A percentile compares a stretch with the other conserved stretches of the same genome.
These are phyloP conservation scores for Stephania yunnanensis DNA, from an alignment of 164 flowering plant genomes.

Conservation along the genomic window DNA sequence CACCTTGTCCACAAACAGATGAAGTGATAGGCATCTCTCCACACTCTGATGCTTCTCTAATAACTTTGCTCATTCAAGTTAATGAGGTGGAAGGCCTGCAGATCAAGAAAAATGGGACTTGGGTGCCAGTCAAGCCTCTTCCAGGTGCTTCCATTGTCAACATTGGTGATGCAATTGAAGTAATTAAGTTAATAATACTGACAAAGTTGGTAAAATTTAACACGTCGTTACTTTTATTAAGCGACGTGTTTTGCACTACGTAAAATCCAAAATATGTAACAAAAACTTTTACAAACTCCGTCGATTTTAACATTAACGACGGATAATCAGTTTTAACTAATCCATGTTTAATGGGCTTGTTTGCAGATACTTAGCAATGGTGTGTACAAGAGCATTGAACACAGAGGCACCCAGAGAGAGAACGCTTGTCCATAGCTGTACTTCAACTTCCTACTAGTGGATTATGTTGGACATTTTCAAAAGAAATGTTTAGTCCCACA, in stretches of 20 bases:
- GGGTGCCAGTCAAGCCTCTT: conserved; percentile 41
- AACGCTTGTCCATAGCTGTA: conserved; percentile 28
- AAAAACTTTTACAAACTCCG: too few relatives aligned
- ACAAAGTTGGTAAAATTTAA: too few relatives aligned
- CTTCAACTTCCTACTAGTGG: conserved; percentile 6
- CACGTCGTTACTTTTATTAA: too few relatives aligned
- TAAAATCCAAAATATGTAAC: too few relatives aligned
- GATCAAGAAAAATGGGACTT: conserved; percentile 39
- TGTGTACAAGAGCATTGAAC: conserved; percentile 28
- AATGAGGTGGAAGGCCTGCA: conserved; percentile 44
- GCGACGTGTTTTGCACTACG: too few relatives aligned
- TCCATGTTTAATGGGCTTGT: background rate
- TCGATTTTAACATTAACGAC: too few relatives aligned
- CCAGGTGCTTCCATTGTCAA: conserved; percentile 32
- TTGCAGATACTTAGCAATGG: conserved; percentile 31
- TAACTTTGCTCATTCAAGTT: conserved; percentile 44
- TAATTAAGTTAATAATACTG: background rate
- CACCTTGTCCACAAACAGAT: conserved; percentile 49
- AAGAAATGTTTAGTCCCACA: too few relatives aligned
- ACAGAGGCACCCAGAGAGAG: conserved; percentile 23
- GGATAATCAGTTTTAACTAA: too few relatives aligned
- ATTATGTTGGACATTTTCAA: too few relatives aligned
- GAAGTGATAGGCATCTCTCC: conserved; percentile 35
- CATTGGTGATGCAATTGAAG: conserved; percentile 46
- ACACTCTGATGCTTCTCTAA: conserved; percentile 39